Conservation (phyloP, 495 filamentous ascomycete genomes). For the Glarea lozoyensis region DNA sequence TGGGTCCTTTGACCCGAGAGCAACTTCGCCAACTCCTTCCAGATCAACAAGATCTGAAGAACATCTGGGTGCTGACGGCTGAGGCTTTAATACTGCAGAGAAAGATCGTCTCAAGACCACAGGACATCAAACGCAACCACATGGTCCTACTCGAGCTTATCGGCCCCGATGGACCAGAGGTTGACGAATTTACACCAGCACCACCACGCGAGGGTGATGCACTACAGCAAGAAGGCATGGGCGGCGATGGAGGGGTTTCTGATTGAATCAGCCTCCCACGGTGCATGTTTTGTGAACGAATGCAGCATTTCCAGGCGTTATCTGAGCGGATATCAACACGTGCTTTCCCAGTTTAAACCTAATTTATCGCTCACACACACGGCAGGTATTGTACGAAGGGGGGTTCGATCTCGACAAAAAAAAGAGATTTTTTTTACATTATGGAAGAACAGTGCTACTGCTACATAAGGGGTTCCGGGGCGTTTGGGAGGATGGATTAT, state of each 20-base stretch:
- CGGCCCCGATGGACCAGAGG: constrained; percentile 38
- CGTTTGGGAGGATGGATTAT: too few relatives aligned
- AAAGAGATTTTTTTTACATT: too few relatives aligned
- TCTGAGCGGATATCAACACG: too few relatives aligned
- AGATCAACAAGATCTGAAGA: constrained; percentile 38
- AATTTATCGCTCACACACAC: too few relatives aligned
- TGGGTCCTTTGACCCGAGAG: constrained; percentile 36
- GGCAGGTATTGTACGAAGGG: too few relatives aligned
- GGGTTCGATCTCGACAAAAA: too few relatives aligned
- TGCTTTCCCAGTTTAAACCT: too few relatives aligned
- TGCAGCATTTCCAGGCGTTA: constrained; percentile 10
- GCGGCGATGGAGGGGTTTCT: constrained; percentile 11
- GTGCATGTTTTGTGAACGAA: too few relatives aligned
- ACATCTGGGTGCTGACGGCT: constrained; percentile 44
- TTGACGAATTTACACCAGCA: constrained; percentile 15
- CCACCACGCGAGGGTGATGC: constrained; percentile 7
- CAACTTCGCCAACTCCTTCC: constrained; percentile 36
- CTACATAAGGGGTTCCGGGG: too few relatives aligned
- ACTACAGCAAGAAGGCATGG: constrained; percentile 11
- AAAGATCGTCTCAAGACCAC: constrained; percentile 39
- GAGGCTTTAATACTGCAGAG: constrained; percentile 45
- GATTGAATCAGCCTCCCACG: constrained; percentile 6
- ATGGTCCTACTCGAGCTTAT: constrained; percentile 45
- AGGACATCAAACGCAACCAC: constrained; percentile 43
- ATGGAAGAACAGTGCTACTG: too few relatives aligned